Conservation (phyloP, 805 yeast species). For the Cyberlindnera mississippiensis region DNA sequence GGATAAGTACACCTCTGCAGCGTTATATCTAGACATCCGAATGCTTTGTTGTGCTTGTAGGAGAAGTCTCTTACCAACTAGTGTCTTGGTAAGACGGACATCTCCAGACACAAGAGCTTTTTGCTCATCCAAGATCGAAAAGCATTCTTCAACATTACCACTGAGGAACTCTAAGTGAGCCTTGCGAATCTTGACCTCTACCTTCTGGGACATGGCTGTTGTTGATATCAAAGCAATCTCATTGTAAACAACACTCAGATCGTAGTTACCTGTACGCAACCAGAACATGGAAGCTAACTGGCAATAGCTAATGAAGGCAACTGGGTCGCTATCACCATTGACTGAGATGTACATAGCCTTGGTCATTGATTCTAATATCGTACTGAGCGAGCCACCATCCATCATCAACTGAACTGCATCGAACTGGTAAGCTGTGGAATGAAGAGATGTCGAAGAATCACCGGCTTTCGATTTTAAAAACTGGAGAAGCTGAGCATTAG, state of each 20-base stretch:
- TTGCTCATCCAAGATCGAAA: conserved; percentile 35
- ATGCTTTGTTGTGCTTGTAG: conserved; percentile 34
- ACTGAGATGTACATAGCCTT: conserved; percentile 55
- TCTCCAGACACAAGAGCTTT: conserved; percentile 13
- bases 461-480: conserved; percentile 38
- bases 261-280: conserved; percentile 48
- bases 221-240: conserved; percentile 43
- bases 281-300: conserved; percentile 44
- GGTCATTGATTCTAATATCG: conserved; percentile 50
- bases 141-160: conserved; percentile 41
- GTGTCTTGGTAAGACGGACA: conserved; percentile 33
- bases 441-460: conserved; percentile 28
- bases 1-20: conserved; percentile 25
- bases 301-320: conserved; percentile 41
- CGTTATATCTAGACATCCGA: conserved; percentile 24
- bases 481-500: conserved; percentile 63
- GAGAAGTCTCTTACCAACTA: conserved; percentile 39
- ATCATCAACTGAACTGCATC: conserved; percentile 54
- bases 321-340: conserved; percentile 35
- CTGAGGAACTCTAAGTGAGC: conserved; percentile 34
- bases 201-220: conserved; percentile 34
- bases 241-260: conserved; percentile 44
- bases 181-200: conserved; percentile 37
- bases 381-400: conserved; percentile 44
- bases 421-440: conserved; percentile 60